phyloP scores from a whole-genome alignment of 345 rosid genomes.

The Abelmoschus esculentus region DNA sequence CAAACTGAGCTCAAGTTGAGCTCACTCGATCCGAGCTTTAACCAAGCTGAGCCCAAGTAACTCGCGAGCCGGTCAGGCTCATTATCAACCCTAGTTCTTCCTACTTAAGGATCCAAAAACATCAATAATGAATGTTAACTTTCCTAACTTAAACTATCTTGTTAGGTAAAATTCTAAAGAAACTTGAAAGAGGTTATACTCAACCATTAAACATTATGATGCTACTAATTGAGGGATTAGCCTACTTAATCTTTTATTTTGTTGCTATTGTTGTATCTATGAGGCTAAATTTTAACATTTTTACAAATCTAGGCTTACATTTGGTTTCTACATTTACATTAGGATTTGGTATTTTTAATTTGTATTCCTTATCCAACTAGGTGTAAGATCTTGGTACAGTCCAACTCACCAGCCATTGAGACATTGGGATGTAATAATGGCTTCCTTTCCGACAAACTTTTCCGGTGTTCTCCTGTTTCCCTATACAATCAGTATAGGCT shows the following conservation, averaged over 20 bases:
- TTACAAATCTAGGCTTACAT: neutral
- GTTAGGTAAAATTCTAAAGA: no score
- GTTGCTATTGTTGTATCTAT: neutral
- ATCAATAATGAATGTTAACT: neutral
- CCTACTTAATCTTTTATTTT: neutral
- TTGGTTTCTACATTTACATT: neutral
- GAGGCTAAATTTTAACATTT: neutral
- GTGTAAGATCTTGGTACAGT: neutral
- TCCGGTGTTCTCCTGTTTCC: constrained; percentile 94
- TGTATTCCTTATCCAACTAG: no score
- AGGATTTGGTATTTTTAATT: neutral
- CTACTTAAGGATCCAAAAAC: neutral
- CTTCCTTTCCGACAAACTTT: constrained; percentile 97
- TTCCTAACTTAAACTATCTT: no score
- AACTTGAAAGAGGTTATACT: no score
- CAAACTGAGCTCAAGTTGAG: no score
- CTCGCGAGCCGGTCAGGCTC: no score
- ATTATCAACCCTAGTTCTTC: no score
- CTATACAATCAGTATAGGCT: constrained; percentile 33
- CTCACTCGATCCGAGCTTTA: no score
- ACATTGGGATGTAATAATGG: constrained; percentile 89
- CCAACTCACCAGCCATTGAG: constrained; percentile 90
- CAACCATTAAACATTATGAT: neutral
- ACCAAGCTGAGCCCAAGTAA: no score
- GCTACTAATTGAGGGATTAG: neutral